These are phyloP conservation scores for Melanogaster broomeanus DNA, from an alignment of 768 basidiomycete species.

Conservation along the genomic window DNA sequence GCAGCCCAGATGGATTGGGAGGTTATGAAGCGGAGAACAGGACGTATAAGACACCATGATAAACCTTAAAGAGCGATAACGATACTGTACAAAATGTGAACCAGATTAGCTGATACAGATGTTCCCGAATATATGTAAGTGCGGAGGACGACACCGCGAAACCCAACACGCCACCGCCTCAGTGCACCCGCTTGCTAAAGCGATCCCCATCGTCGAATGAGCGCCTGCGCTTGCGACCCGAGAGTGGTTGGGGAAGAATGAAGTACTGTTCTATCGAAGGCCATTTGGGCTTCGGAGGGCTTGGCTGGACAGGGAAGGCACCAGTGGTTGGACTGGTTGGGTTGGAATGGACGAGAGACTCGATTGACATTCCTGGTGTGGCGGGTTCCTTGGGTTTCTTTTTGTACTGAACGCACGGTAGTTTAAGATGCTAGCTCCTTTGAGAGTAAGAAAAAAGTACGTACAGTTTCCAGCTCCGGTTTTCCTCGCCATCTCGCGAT, in stretches of 20 bases:
- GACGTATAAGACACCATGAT: not conserved
- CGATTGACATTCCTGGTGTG: constrained; percentile 46
- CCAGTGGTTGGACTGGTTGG: constrained; percentile 56
- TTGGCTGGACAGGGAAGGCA: constrained; percentile 18
- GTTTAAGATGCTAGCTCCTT: constrained; percentile 22
- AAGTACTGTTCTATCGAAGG: constrained; percentile 43
- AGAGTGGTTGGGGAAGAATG: constrained; percentile 16
- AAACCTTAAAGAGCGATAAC: constrained; percentile 26
- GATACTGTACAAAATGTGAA: constrained; percentile 26
- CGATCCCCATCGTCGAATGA: constrained; percentile 27
- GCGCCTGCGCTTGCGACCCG: constrained; percentile 29
- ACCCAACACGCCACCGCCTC: constrained; percentile 8
- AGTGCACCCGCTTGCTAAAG: constrained; percentile 21
- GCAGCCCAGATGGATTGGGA: too few relatives aligned
- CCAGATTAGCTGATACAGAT: constrained; percentile 4
- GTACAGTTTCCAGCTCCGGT: constrained; percentile 79
- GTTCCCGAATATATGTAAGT: constrained; percentile 8
- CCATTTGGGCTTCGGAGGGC: constrained; percentile 22
- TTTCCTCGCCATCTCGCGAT: constrained; percentile 82
- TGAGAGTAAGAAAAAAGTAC: constrained; percentile 5
- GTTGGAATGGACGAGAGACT: constrained; percentile 70
- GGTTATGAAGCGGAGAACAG: not conserved
- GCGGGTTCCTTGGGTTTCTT: constrained; percentile 41
- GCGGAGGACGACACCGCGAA: constrained; percentile 14
- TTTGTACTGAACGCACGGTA: constrained; percentile 51